Conservation (phyloP, 2,329 filamentous ascomycete species). For the Ophiognomonia clavigignenti-juglandacearum region DNA sequence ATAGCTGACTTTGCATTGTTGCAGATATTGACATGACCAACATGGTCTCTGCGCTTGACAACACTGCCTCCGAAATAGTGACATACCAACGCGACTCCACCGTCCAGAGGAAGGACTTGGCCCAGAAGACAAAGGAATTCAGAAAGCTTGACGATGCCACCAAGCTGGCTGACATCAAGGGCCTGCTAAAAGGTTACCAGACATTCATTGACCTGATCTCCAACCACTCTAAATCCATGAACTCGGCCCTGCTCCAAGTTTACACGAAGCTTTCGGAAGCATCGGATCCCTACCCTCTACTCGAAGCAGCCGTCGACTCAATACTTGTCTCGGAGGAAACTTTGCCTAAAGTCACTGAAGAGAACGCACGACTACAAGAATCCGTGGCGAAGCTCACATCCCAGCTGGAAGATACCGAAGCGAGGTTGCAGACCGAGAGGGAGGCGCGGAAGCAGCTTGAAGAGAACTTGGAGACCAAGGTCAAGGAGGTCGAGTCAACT, state of each 20-base stretch:
- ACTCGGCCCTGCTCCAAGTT: constrained; percentile 85
- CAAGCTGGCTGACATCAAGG: constrained; percentile 86
- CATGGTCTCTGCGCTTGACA: constrained; percentile 81
- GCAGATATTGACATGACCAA: constrained; percentile 81
- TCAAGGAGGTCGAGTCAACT: constrained; percentile 84
- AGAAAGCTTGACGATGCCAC: constrained; percentile 84
- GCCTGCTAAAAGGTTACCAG: constrained; percentile 90
- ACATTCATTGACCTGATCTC: constrained; percentile 94
- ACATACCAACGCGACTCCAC: constrained; percentile 92
- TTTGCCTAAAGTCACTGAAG: constrained; percentile 79
- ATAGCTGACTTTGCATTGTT: constrained; percentile 6
- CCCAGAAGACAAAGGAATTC: constrained; percentile 99
- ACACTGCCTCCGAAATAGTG: constrained; percentile 91
- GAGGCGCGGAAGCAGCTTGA: constrained; percentile 70
- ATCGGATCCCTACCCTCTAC: constrained; percentile 90
- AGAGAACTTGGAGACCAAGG: constrained; percentile 68
- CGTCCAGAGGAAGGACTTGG: constrained; percentile 90
- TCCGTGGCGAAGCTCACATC: constrained; percentile 69
- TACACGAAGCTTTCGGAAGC: constrained; percentile 94
- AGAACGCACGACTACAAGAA: constrained; percentile 82
- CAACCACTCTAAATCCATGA: constrained; percentile 91
- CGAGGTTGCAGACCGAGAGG: constrained; percentile 73
- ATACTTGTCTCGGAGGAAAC: constrained; percentile 90
- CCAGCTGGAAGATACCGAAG: constrained; percentile 80
- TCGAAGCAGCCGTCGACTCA: constrained; percentile 94